A percentile compares a stretch with the other conserved stretches of the same genome.
phyloP scores from a whole-genome alignment of 1,139 yeast species.

The Taphrina pruni region DNA sequence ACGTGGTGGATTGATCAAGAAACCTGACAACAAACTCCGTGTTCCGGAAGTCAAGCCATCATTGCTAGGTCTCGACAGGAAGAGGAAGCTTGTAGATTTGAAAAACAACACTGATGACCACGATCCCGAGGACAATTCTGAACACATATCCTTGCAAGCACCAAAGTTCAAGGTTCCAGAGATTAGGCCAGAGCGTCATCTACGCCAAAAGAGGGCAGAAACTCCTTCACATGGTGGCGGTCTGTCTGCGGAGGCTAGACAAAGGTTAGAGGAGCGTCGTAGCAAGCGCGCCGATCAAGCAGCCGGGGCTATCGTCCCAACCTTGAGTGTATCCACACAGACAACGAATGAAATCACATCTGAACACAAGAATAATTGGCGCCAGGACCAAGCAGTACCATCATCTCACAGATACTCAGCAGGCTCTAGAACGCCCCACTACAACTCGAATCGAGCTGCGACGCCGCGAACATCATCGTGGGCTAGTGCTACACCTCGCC shows the following conservation, averaged over 20 bases:
- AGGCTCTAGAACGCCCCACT: neutral
- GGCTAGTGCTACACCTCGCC: conserved; percentile 26
- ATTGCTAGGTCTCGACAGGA: conserved; percentile 27
- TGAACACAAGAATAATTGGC: conserved; percentile 8
- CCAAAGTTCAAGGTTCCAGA: conserved; percentile 32
- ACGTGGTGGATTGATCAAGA: conserved; percentile 33
- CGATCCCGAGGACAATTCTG: neutral
- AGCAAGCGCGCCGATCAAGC: conserved; percentile 27
- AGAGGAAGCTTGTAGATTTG: conserved; percentile 22
- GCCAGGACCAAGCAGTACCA: neutral
- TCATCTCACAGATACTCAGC: conserved; percentile 12
- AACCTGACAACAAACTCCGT: conserved; percentile 2
- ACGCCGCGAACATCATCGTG: conserved; percentile 30
- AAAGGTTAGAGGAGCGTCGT: conserved; percentile 41
- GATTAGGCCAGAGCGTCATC: conserved; percentile 4
- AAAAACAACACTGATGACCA: neutral
- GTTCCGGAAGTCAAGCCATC: conserved; percentile 20
- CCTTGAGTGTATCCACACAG: conserved; percentile 15
- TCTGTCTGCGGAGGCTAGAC: conserved; percentile 45
- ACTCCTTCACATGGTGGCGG: conserved; percentile 46
- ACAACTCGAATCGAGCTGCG: neutral
- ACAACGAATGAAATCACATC: neutral
- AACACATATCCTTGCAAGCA: conserved; percentile 28
- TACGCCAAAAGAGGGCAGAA: conserved; percentile 45
- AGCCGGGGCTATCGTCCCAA: conserved; percentile 1